phyloP scores from a whole-genome alignment of 2,329 filamentous ascomycete genomes.

The Diaporthe citrichinensis region DNA sequence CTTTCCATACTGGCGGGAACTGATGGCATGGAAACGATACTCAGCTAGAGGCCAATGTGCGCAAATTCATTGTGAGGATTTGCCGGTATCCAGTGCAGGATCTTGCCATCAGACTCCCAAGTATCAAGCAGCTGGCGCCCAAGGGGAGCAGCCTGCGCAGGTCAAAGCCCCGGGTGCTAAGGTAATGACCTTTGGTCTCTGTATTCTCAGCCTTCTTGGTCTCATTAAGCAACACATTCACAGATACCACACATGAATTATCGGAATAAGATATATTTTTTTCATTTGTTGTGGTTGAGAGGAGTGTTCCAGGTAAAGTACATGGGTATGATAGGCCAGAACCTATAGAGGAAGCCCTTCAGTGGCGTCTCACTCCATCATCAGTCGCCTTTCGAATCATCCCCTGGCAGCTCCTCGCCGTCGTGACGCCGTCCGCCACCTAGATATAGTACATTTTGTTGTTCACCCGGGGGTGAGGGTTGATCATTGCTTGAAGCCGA shows the following conservation, averaged over 20 bases:
- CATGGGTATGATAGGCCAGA: not conserved
- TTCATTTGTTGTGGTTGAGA: not conserved
- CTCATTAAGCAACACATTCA: not conserved
- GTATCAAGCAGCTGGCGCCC: conserved; percentile 58
- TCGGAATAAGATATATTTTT: fast-evolving
- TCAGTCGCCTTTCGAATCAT: not conserved
- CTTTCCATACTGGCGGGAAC: too few species aligned
- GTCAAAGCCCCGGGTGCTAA: conserved; percentile 42
- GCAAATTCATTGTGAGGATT: conserved; percentile 52
- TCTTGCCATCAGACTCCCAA: conserved; percentile 65
- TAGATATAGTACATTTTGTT: conserved; percentile 62
- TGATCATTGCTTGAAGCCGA: not conserved
- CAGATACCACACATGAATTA: not conserved
- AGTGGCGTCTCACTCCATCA: not conserved
- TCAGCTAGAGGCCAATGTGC: conserved; percentile 45
- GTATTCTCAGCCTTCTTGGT: not conserved
- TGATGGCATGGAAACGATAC: too few species aligned
- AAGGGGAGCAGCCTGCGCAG: conserved; percentile 53
- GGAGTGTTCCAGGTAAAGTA: not conserved
- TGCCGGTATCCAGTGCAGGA: conserved; percentile 62
- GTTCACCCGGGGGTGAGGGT: conserved; percentile 51
- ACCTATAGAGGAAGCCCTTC: not conserved
- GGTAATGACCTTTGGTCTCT: not conserved
- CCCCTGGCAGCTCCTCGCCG: not conserved
- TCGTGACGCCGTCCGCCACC: not conserved